Conservation (phyloP, 495 filamentous ascomycete species). For the Bombardia bombarda region DNA sequence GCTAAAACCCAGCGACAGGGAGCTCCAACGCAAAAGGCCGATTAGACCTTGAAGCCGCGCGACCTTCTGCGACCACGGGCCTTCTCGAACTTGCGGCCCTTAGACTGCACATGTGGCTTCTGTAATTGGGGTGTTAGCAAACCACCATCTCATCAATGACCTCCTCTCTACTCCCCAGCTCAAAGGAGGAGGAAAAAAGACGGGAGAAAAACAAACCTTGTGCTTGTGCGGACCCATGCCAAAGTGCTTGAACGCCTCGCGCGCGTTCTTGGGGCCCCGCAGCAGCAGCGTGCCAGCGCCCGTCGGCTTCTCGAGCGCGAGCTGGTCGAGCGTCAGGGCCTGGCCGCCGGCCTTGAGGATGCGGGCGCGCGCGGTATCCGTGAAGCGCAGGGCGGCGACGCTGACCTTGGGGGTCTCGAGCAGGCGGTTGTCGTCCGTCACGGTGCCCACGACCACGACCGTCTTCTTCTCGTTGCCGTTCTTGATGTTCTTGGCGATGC, state of each 20-base stretch:
- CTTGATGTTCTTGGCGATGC: conserved; percentile 68
- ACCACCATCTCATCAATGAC: too few relatives aligned
- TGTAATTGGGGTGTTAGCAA: too few relatives aligned
- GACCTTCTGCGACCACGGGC: conserved; percentile 96
- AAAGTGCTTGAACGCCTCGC: conserved; percentile 98
- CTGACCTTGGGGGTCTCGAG: conserved; percentile 81
- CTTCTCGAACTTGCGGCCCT: conserved; percentile 98
- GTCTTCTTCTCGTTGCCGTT: conserved; percentile 74
- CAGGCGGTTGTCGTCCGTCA: conserved; percentile 95
- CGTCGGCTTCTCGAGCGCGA: conserved; percentile 86
- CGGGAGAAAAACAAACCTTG: too few relatives aligned
- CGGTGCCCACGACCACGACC: conserved; percentile 81
- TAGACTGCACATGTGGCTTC: conserved; percentile 95
- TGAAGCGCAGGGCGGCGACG: conserved; percentile 91
- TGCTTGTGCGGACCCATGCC: conserved; percentile 93
- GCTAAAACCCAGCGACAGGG: too few relatives aligned
- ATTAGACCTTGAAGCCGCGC: conserved; percentile 97
- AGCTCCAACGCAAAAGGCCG: too few relatives aligned
- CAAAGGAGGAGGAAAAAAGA: too few relatives aligned
- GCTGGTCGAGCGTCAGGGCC: conserved; percentile 89
- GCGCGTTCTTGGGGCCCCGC: conserved; percentile 90
- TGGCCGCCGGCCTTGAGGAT: conserved; percentile 91
- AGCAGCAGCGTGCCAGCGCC: conserved; percentile 91
- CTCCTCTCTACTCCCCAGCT: too few relatives aligned
- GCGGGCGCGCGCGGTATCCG: conserved; percentile 85